Evolutionary conservation across 495 filamentous ascomycete genomes (phyloP).

Genomic region (Haplographium delicatum): DNA sequence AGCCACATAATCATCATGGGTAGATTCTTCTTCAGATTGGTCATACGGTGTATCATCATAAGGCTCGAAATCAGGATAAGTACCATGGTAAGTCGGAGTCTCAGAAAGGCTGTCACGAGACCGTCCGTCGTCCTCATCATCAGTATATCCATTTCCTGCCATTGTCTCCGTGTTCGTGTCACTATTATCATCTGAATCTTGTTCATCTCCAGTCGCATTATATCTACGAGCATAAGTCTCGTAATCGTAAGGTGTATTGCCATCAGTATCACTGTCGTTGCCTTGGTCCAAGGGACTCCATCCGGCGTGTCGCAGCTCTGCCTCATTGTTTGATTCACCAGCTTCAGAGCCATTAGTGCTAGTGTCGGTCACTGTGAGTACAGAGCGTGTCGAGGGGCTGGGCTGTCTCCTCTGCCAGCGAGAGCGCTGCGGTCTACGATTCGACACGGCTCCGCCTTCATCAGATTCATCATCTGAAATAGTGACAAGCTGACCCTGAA

Average conservation of each 20-base stretch:
- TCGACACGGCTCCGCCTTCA: conserved; percentile 23
- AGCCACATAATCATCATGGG: conserved; percentile 14
- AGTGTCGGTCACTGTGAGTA: neutral
- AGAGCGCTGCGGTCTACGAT: conserved; percentile 10
- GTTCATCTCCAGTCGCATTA: conserved; percentile 7
- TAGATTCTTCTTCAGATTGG: neutral
- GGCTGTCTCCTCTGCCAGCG: neutral
- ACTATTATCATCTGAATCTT: conserved; percentile 19
- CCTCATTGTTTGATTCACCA: conserved; percentile 23
- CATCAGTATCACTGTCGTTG: conserved; percentile 17
- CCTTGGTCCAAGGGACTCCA: conserved; percentile 26
- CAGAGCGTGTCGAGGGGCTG: conserved; percentile 1
- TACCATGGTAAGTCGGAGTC: conserved; percentile 12
- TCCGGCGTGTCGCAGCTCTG: conserved; percentile 18
- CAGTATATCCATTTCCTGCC: conserved; percentile 11
- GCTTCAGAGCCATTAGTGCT: conserved; percentile 17
- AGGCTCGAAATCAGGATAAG: neutral
- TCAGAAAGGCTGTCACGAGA: conserved; percentile 5
- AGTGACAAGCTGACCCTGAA: neutral
- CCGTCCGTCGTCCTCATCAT: conserved; percentile 16
- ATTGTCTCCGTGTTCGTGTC: conserved; percentile 28
- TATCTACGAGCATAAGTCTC: neutral
- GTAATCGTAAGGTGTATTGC: neutral
- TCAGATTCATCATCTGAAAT: conserved; percentile 26
- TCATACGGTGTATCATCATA: neutral